phyloP scores from a whole-genome alignment of 2,329 filamentous ascomycete species.

The Pseudogymnoascus pannorum region DNA sequence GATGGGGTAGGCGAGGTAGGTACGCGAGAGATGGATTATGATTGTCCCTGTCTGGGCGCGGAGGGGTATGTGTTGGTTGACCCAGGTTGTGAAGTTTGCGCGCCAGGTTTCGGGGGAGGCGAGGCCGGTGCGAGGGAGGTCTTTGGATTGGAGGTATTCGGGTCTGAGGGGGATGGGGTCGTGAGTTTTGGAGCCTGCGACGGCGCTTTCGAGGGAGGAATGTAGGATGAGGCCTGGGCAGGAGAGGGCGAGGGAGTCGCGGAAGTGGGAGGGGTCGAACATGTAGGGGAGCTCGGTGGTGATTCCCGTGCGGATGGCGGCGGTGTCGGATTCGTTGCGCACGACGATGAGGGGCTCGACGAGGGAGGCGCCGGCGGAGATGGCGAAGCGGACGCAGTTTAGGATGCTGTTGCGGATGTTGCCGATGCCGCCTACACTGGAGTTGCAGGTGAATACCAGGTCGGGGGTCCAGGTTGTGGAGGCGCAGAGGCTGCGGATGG shows the following conservation, averaged over 20 bases:
- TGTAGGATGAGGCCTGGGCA: conserved; percentile 17
- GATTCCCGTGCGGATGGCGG: conserved; percentile 16
- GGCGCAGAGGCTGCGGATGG: conserved; percentile 30
- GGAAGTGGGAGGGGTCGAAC: conserved; percentile 23
- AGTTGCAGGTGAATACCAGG: conserved; percentile 34
- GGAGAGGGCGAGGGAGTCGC: conserved; percentile 19
- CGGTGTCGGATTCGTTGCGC: conserved; percentile 28
- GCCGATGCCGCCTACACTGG: conserved; percentile 33
- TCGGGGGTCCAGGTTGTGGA: conserved; percentile 28
- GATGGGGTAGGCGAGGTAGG: conserved; percentile 33
- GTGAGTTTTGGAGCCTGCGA: background rate
- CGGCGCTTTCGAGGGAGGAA: background rate
- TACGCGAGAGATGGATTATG: conserved; percentile 25
- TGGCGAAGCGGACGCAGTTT: conserved; percentile 35
- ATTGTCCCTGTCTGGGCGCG: conserved; percentile 9
- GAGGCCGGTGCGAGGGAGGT: conserved; percentile 18
- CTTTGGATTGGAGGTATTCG: background rate
- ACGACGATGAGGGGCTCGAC: conserved; percentile 32
- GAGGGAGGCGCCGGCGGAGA: conserved; percentile 31
- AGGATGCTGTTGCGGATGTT: conserved; percentile 36
- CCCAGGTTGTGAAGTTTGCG: conserved; percentile 20
- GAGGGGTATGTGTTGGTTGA: conserved; percentile 15
- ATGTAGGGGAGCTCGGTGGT: conserved; percentile 20
- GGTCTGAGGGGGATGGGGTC: background rate
- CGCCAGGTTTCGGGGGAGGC: conserved; percentile 20